Conservation (phyloP, 2,329 filamentous ascomycete species). For the Aspergillus sp. region DNA sequence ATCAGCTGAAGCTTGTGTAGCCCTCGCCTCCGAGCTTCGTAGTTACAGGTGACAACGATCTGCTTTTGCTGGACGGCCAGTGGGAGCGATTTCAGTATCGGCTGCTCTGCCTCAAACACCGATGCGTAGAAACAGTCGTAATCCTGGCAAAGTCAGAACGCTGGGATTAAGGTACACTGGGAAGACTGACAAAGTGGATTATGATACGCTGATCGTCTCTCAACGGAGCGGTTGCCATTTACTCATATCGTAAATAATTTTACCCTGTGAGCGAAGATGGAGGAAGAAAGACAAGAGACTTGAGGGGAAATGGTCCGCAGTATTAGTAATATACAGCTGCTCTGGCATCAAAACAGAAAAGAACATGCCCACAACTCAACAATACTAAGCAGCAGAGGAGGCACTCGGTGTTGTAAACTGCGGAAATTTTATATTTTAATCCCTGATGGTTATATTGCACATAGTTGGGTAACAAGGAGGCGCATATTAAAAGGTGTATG, state of each 20-base stretch:
- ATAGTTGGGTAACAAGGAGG: too few relatives aligned
- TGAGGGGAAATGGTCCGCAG: background rate
- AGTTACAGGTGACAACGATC: slow-evolving; percentile 92
- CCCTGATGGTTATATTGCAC: too few relatives aligned
- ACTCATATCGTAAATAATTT: background rate
- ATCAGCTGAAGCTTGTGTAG: slow-evolving; percentile 79
- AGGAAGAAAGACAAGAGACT: background rate
- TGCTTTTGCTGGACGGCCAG: slow-evolving; percentile 90
- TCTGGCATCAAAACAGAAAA: background rate
- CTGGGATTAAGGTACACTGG: background rate
- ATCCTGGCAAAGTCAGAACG: slow-evolving; percentile 32
- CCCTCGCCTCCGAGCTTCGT: slow-evolving; percentile 72
- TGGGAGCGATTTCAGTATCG: slow-evolving; percentile 68
- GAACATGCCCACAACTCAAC: background rate
- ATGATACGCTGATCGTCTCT: slow-evolving; percentile 67
- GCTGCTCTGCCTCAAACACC: slow-evolving; percentile 79
- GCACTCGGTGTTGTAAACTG: background rate
- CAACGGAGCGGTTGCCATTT: slow-evolving; percentile 23
- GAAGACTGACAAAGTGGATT: slow-evolving; percentile 71
- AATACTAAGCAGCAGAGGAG: background rate
- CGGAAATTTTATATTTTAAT: too few relatives aligned
- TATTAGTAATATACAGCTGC: background rate
- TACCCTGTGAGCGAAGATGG: background rate
- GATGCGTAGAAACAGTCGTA: slow-evolving; percentile 86
- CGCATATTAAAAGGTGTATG: too few relatives aligned